phyloP scores from a whole-genome alignment of 768 basidiomycete species.

The Pilatotrama ljubarskyi region DNA sequence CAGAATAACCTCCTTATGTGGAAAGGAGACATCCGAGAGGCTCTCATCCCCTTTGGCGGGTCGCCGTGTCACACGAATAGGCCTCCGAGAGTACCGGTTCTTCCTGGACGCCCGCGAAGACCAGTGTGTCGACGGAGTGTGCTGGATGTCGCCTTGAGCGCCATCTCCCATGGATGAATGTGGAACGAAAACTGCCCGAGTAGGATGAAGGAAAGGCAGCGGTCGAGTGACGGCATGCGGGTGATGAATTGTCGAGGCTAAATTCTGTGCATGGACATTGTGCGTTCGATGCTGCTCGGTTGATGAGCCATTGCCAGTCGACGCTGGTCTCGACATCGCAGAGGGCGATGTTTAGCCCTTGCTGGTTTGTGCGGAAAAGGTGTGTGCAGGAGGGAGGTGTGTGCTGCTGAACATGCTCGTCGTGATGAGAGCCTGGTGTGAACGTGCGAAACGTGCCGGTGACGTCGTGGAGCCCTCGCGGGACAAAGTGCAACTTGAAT shows the following conservation, averaged over 20 bases:
- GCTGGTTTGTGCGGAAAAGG: not conserved
- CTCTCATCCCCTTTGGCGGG: not conserved
- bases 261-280: not conserved
- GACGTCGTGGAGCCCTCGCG: too few relatives aligned
- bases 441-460: too few relatives aligned
- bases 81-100: constrained; percentile 21
- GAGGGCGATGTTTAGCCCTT: not conserved
- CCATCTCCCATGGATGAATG: not conserved
- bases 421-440: too few relatives aligned
- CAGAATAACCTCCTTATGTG: constrained; percentile 1
- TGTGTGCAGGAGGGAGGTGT: too few relatives aligned
- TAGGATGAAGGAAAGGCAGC: constrained; percentile 37
- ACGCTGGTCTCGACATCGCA: not conserved
- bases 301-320: not conserved
- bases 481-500: too few relatives aligned
- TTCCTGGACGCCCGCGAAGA: constrained; percentile 38
- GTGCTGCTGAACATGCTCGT: too few relatives aligned
- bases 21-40: not conserved
- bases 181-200: constrained; percentile 33
- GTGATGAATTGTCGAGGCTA: constrained; percentile 1
- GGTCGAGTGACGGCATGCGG: constrained; percentile 11
- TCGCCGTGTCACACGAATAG: constrained; percentile 8
- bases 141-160: not conserved
- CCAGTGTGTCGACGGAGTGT: constrained; percentile 32
- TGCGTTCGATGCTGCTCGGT: not conserved